Base-by-base conservation (phyloP, 2,329 filamentous ascomycete genomes). In the Peltaster fructicola region DNA sequence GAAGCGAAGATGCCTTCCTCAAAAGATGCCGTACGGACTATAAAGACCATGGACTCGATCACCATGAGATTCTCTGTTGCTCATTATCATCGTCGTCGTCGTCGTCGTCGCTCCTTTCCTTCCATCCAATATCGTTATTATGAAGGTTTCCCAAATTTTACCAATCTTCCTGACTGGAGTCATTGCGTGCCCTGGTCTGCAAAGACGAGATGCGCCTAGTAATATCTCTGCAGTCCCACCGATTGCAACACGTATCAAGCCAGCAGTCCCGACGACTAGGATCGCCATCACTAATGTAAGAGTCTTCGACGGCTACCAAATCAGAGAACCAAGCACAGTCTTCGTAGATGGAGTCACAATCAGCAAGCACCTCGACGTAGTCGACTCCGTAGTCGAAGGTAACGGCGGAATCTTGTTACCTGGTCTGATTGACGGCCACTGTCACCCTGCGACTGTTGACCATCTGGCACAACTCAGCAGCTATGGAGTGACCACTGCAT, bases 401-500 rank as follows among this genome's bases (percentile, higher is more conserved):
- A 8, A 5, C 5, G 15, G 15, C 9, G 20, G 20, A 11, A 22
- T 22, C 11, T 9, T 22, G 20, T 12, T 22, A 14, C 20, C 20
- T 4, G 20, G 20, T 8, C 9, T 22, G 5, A 22, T 22, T 9
- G 20, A 22, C 9, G 9, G 11, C 4, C 20, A 22, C 12, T 11
- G 11, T 14, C 20, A 22, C n/a, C 20, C 20, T 10, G 20, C 11
- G 5, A 13, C 20, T 4, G 11, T 22, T 14, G 4, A 22, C 8
- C 11, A 22, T 9, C 20, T 22, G 8, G 20, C 13, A 9, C 13
- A 11, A 4, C 11, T 22, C 5, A 12, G 8, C 20, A 22, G 20
- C n/a, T 22, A 22, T 22, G 20, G 20, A 10, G 20, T 22, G 4
- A 22, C 20, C 8, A 22, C 20, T 13, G 20, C 15, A 4, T 12